These are phyloP conservation scores for Rhazya stricta DNA, from an alignment of 257 asterid genomes.

Conservation along the genomic window DNA sequence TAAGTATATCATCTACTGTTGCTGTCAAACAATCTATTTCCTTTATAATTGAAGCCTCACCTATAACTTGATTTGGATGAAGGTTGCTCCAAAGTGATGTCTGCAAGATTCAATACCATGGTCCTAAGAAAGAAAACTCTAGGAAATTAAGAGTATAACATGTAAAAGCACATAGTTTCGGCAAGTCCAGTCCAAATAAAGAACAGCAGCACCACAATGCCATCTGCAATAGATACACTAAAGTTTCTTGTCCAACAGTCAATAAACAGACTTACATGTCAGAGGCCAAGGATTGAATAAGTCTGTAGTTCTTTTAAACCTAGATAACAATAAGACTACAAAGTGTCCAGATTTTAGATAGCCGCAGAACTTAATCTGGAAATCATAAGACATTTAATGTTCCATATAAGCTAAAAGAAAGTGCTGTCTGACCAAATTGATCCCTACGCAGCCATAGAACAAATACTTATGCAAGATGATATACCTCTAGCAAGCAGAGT, in stretches of 20 bases:
- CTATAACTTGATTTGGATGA: slow-evolving; percentile 81
- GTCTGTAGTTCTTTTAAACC: neutral
- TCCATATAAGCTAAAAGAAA: neutral
- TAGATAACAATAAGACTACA: neutral
- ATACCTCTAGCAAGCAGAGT: neutral
- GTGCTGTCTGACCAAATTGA: neutral
- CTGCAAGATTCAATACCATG: slow-evolving; percentile 35
- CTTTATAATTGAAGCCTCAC: slow-evolving; percentile 58
- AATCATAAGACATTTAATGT: neutral
- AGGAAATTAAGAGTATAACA: slow-evolving; percentile 2
- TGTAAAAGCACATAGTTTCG: neutral
- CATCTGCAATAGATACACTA: neutral
- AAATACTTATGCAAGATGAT: neutral
- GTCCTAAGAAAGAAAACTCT: slow-evolving; percentile 11
- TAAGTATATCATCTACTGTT: slow-evolving; percentile 52
- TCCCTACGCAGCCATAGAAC: neutral
- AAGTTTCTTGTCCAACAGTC: neutral
- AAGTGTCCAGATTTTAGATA: neutral
- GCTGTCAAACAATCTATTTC: slow-evolving; percentile 81
- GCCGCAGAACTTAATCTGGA: neutral
- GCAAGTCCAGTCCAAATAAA: neutral
- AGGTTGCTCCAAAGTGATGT: slow-evolving; percentile 85
- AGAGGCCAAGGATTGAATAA: neutral
- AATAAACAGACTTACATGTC: too few species aligned
- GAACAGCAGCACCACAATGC: neutral